Base-by-base conservation (phyloP, 352 stramenopile species). In the Discostella stelligera region DNA sequence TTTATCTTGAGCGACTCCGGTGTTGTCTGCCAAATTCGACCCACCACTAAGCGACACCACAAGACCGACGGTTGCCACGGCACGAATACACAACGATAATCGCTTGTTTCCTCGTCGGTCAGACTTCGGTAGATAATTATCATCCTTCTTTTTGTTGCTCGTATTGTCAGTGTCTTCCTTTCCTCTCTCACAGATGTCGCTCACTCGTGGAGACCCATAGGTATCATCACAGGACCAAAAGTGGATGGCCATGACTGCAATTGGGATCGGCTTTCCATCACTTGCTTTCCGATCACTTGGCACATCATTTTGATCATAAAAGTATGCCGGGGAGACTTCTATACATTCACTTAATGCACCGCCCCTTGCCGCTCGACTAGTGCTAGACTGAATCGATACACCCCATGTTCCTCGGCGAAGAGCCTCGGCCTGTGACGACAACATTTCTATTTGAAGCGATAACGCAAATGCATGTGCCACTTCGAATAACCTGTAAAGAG, bases 221-320 rank as follows among this genome's bases (percentile, higher is more conserved):
- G 77, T 72, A 86, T 93, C 84, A 72, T 93, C 88, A 6, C 89
- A 79, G 5, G 66, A 80, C 88, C 88, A 93, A 83, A 93, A 93
- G 52, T 87, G 86, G 20, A 93, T 84, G 10, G 79, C 74, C 65
- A 85, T 78, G 16, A 80, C 73, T 10, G 68, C 79, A 37, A 82
- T 74, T 14, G 72, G 64, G 56, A 48, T 50, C 25, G 56, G 25
- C 55, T 49, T 14, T 6, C 30, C 18, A 16, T 61, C 65, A 41
- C 50, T 7, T 25, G 37, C 20, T 2, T 16, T 59, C 48, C 3
- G n/a, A 32, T 32, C 25, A n/a, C 44, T 25, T 14, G n/a, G 69
- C n/a, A n/a, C 32, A 23, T 32, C 32, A 11, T 46, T 48, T 56
- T 77, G 65, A 27, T 88, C 74, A 62, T 85, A 83, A 63, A 88